Evolutionary conservation across 2,329 filamentous ascomycete species (phyloP), one percentile per base, ranked within the genome.

Genomic region (Sporothrix pallida): DNA sequence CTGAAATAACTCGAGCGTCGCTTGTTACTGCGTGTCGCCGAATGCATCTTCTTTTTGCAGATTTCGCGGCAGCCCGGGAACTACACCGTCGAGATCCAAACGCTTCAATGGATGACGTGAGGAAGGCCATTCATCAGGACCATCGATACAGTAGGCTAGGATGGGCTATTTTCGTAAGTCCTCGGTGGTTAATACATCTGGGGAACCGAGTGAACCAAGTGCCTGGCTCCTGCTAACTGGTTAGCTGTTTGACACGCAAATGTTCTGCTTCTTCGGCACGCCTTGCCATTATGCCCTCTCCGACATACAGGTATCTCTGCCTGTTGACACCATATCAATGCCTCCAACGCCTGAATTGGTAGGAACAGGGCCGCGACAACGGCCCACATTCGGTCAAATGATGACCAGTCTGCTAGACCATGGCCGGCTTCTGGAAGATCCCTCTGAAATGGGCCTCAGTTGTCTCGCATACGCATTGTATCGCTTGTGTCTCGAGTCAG

Each of bases 361-460:
- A 7, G 31, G 31, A 2, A 13, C 8, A 8, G 20, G 26, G 15
- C 46, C 9, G 26, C 3, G 1, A 17, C 15, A 15, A 37, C 67
- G 26, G 2, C 6, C 26, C 23, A 69, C 37, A 10, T 70, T 70
- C 48, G 5, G 20, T 3, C 68, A 70, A 12, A 15, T 70, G 12
- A 60, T 60, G 68, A 10, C 48, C 2, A 26, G 67, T 9, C 15
- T 70, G 15, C 26, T 70, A 1, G 67, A 70, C 15, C 48, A 44
- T 7, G 67, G 67, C 23, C 67, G 56, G 17, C 50, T 70, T 0
- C 67, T 70, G 3, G 67, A 70, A 52, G 48, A 70, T n/a, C 67
- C 56, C 31, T 70, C 67, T 4, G 67, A 70, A 23, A 70, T 70
- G 67, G 67, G 67, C 4, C n/a, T 70, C 7, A 70, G 67, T 31